These are phyloP conservation scores for Jamesozyma jinghongensis DNA, from an alignment of 805 yeast species.

Conservation along the genomic window DNA sequence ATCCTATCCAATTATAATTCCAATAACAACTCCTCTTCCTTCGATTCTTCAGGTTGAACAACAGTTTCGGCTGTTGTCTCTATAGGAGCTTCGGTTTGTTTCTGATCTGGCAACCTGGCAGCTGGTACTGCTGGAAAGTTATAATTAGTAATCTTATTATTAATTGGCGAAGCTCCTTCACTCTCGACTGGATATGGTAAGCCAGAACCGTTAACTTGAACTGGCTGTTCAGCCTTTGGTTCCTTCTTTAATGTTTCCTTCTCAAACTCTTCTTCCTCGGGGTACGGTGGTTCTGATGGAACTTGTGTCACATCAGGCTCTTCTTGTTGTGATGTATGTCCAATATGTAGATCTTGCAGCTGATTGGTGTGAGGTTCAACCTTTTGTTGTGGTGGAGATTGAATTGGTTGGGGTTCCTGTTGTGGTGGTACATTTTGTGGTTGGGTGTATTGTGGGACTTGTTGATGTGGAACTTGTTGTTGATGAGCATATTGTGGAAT, in stretches of 20 bases:
- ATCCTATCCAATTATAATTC: constrained; percentile 16
- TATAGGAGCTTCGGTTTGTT: not conserved
- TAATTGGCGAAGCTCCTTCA: constrained; percentile 1
- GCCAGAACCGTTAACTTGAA: constrained; percentile 22
- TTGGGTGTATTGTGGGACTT: not conserved
- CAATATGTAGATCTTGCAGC: not conserved
- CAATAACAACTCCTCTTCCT: constrained; percentile 23
- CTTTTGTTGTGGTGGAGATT: constrained; percentile 1
- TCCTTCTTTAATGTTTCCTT: not conserved
- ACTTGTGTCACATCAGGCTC: not conserved
- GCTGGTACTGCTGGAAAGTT: constrained; percentile 37
- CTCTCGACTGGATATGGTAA: constrained; percentile 18
- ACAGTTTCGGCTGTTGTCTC: constrained; percentile 1
- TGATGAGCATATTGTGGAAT: constrained; percentile 6
- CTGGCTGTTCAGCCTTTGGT: constrained; percentile 1
- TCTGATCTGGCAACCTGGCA: constrained; percentile 15
- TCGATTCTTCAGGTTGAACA: constrained; percentile 16
- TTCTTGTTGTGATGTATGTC: not conserved
- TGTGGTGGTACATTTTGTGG: constrained; percentile 4
- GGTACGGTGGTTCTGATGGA: constrained; percentile 26
- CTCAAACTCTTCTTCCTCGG: constrained; percentile 18
- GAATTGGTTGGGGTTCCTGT: not conserved
- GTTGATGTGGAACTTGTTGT: constrained; percentile 8
- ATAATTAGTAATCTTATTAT: constrained; percentile 28
- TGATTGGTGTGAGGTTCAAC: constrained; percentile 1